These are phyloP conservation scores for Backusella luteola DNA, from an alignment of 192 early-diverging fungal genomes.

Conservation along the genomic window DNA sequence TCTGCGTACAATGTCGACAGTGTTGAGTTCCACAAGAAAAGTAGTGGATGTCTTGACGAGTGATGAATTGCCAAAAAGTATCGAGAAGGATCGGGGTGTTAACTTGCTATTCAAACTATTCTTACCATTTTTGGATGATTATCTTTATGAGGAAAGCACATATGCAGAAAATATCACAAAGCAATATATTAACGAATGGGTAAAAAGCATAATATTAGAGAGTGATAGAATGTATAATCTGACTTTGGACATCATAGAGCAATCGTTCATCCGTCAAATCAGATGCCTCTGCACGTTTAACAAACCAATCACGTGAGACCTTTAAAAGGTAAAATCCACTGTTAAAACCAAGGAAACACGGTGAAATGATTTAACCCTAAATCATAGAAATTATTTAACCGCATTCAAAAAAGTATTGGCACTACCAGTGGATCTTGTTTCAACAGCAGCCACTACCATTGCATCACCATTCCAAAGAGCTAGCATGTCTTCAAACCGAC, in stretches of 20 bases:
- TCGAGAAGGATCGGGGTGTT: slow-evolving; percentile 51
- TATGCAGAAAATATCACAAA: slow-evolving; percentile 57
- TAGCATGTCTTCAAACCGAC: background rate
- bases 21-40: slow-evolving; percentile 58
- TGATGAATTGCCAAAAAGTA: slow-evolving; percentile 35
- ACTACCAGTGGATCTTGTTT: slow-evolving; percentile 42
- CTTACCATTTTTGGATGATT: slow-evolving; percentile 64
- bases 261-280: background rate
- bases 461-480: slow-evolving; percentile 27
- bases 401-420: slow-evolving; percentile 54
- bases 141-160: slow-evolving; percentile 65
- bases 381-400: slow-evolving; percentile 45
- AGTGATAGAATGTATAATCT: background rate
- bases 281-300: slow-evolving; percentile 21
- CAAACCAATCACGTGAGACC: slow-evolving; percentile 32
- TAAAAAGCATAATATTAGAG: slow-evolving; percentile 6
- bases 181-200: slow-evolving; percentile 66
- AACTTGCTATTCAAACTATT: slow-evolving; percentile 58
- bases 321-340: slow-evolving; percentile 28
- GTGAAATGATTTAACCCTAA: background rate
- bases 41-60: slow-evolving; percentile 47
- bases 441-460: slow-evolving; percentile 35
- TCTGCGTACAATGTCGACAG: slow-evolving; percentile 64
- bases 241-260: slow-evolving; percentile 6
- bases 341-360: background rate